Evolutionary conservation across 495 filamentous ascomycete genomes (phyloP).

Genomic region (Echria macrotheca): DNA sequence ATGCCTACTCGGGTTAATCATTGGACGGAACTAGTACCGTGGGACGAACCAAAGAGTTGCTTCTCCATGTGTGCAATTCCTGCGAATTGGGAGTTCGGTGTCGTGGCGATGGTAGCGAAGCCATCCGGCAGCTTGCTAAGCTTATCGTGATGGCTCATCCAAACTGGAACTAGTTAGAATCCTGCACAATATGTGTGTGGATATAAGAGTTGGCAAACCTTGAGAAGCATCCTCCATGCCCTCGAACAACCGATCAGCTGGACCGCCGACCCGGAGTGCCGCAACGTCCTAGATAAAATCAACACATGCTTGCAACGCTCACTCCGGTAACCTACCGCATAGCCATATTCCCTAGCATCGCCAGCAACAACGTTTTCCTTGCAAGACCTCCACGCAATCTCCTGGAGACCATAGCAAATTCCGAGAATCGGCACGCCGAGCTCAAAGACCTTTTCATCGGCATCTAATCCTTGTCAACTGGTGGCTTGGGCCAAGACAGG

Average conservation of each 20-base stretch:
- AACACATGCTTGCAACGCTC: no score
- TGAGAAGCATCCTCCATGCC: constrained; percentile 61
- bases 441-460: constrained; percentile 74
- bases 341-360: constrained; percentile 44
- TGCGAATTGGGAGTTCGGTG: constrained; percentile 67
- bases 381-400: constrained; percentile 70
- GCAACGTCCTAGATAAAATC: no score
- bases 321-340: neutral
- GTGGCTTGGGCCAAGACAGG: neutral
- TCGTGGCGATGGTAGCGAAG: constrained; percentile 68
- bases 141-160: constrained; percentile 89
- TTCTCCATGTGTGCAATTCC: constrained; percentile 71
- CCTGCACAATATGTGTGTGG: no score
- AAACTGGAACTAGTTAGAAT: constrained; percentile 44
- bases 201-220: no score
- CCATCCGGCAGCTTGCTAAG: constrained; percentile 62
- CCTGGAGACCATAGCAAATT: constrained; percentile 65
- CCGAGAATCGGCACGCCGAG: constrained; percentile 53
- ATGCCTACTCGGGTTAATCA: constrained; percentile 29
- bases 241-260: constrained; percentile 65
- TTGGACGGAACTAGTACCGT: no score
- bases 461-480: no score
- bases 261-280: constrained; percentile 40
- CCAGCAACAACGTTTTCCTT: constrained; percentile 68
- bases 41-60: constrained; percentile 53